These are phyloP conservation scores for Fusarium oxysporum DNA, from an alignment of 2,329 filamentous ascomycete genomes.

Conservation along the genomic window DNA sequence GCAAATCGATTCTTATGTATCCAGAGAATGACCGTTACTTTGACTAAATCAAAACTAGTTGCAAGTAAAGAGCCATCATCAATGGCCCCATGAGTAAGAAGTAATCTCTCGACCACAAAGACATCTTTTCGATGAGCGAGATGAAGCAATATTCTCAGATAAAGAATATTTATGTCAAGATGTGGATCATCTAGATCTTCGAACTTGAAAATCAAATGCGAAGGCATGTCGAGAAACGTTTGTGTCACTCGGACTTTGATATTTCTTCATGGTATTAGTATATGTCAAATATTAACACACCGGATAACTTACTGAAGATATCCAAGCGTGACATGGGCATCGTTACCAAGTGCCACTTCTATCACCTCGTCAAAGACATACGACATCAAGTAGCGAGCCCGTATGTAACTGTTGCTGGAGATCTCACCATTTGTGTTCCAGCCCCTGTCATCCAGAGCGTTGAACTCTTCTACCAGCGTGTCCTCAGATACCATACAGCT, in stretches of 20 bases:
- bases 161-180: constrained; percentile 50
- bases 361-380: constrained; percentile 68
- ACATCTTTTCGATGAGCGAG: constrained; percentile 66
- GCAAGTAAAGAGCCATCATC: constrained; percentile 57
- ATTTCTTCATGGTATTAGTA: constrained; percentile 43
- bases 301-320: constrained; percentile 39
- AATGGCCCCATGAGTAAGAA: constrained; percentile 58
- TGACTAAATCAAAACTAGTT: constrained; percentile 61
- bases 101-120: constrained; percentile 68
- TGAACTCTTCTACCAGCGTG: constrained; percentile 30
- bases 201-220: constrained; percentile 54
- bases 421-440: constrained; percentile 63
- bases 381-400: constrained; percentile 61
- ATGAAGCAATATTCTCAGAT: constrained; percentile 59
- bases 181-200: constrained; percentile 52
- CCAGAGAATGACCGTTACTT: constrained; percentile 60
- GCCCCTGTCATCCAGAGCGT: constrained; percentile 59
- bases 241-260: constrained; percentile 51
- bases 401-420: constrained; percentile 58
- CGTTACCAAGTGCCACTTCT: constrained; percentile 63
- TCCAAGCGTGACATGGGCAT: constrained; percentile 22
- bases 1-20: constrained; percentile 60
- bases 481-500: constrained; percentile 59
- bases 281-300: background rate
- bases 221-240: constrained; percentile 52